Evolutionary conservation across 768 basidiomycete species (phyloP).

Genomic region (Auricularia auricula-judae): DNA sequence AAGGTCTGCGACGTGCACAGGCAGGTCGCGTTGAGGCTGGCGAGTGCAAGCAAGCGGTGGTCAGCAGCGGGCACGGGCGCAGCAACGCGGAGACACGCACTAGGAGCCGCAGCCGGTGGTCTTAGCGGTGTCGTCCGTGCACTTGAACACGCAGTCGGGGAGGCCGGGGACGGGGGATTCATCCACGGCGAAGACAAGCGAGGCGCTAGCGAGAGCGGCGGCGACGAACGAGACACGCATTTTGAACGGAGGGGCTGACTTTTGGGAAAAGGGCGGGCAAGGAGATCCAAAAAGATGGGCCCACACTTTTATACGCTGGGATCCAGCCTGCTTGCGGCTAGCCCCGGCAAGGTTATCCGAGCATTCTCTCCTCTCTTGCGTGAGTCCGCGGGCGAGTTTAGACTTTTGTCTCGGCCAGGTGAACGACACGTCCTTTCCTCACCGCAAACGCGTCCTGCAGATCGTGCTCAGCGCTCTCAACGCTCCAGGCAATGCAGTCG

Average conservation of each 20-base stretch:
- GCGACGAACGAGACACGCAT: conserved; percentile 2
- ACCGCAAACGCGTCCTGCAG: too few relatives aligned
- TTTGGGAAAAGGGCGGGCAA: neutral
- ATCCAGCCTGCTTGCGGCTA: neutral
- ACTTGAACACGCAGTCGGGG: conserved; percentile 1
- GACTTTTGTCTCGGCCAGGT: too few relatives aligned
- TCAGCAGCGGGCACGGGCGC: neutral
- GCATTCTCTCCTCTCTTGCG: neutral
- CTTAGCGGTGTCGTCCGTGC: neutral
- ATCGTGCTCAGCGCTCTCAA: neutral
- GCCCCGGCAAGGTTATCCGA: neutral
- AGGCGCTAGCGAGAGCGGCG: neutral
- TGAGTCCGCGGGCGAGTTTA: too few relatives aligned
- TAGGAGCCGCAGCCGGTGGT: neutral
- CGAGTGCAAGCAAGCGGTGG: neutral
- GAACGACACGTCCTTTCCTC: too few relatives aligned
- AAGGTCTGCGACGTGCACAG: neutral
- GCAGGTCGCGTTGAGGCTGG: conserved; percentile 2
- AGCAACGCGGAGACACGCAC: neutral
- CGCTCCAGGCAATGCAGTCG: neutral
- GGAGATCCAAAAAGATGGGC: neutral
- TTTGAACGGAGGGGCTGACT: neutral
- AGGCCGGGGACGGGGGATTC: neutral
- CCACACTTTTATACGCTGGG: neutral
- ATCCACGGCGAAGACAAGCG: conserved; percentile 1